These are phyloP conservation scores for Aspergillus sp. DNA, from an alignment of 2,329 filamentous ascomycete species.

Conservation along the genomic window DNA sequence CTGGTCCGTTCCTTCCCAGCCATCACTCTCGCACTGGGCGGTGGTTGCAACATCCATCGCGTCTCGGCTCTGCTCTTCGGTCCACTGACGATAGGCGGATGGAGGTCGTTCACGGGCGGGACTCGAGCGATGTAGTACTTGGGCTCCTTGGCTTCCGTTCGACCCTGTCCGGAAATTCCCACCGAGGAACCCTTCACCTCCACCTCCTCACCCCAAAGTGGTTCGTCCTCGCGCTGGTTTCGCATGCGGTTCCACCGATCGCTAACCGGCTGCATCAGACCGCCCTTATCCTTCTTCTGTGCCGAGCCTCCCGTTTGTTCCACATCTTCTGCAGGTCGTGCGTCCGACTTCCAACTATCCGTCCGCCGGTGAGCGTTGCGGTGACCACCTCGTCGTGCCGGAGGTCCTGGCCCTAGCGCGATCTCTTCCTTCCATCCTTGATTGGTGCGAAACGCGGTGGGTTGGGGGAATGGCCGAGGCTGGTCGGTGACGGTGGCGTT, in stretches of 20 bases:
- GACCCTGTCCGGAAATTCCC: slow-evolving; percentile 43
- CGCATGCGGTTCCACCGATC: slow-evolving; percentile 74
- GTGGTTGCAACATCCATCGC: slow-evolving; percentile 90
- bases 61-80: slow-evolving; percentile 69
- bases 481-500: slow-evolving; percentile 62
- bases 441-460: slow-evolving; percentile 77
- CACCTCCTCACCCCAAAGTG: slow-evolving; percentile 70
- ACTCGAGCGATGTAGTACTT: slow-evolving; percentile 63
- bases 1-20: slow-evolving; percentile 66
- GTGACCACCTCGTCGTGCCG: slow-evolving; percentile 56
- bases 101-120: slow-evolving; percentile 80
- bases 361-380: slow-evolving; percentile 54
- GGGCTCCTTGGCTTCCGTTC: slow-evolving; percentile 34
- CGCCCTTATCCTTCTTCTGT: slow-evolving; percentile 49
- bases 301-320: slow-evolving; percentile 19
- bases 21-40: slow-evolving; percentile 88
- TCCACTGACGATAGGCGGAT: slow-evolving; percentile 79
- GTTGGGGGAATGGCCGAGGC: slow-evolving; percentile 74
- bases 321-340: slow-evolving; percentile 42
- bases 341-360: slow-evolving; percentile 58
- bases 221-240: slow-evolving; percentile 86
- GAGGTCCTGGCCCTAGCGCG: slow-evolving; percentile 71
- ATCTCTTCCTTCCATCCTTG: slow-evolving; percentile 89
- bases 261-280: slow-evolving; percentile 34
- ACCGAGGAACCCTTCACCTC: slow-evolving; percentile 57